Evolutionary conservation across 2,329 filamentous ascomycete species (phyloP), one percentile per base, ranked within the genome.

Genomic region (Penicillium occitanis): DNA sequence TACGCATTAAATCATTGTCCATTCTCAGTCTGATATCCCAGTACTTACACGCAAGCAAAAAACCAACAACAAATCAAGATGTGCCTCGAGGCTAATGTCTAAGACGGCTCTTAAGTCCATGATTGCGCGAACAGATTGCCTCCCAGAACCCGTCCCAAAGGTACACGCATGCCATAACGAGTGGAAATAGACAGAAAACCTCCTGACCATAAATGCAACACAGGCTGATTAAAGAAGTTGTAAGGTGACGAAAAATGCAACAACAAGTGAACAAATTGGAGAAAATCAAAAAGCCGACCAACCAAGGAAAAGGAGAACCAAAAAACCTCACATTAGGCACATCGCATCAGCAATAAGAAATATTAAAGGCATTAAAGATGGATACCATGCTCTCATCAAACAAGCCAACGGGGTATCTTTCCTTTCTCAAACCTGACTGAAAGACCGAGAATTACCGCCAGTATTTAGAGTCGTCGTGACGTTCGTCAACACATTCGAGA

Each of bases 331-430:
- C 17, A 19, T 44, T 44, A 30, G 37, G 25, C 33, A 63, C 35
- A 63, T 42, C 53, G 10, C n/a, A 25, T 13, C 42, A 17, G 22
- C 30, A 64, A 48, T 17, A 59, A n/a, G 44, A 50, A 55, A 46
- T 37, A 62, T 37, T 25, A 33, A 22, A 10, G 59, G 53, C 60
- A 14, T 62, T 61, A 37, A n/a, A 57, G 57, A 61, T 62, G 58
- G 58, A 66, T 59, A n/a, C 28, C 57, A 13, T 33, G 57, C 58
- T 65, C 63, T 61, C 58, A 62, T 61, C 64, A n/a, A 51, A 63
- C 44, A 58, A 66, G 62, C 50, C 53, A 48, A 33, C 5, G 51
- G 59, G 60, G 44, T 59, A 63, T 66, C 40, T 58, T 64, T 53
- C n/a, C 50, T 37, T 57, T 55, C 64, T 46, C 37, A 50, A 60